phyloP scores from a whole-genome alignment of 164 flowering plant genomes.

The Sedum album region DNA sequence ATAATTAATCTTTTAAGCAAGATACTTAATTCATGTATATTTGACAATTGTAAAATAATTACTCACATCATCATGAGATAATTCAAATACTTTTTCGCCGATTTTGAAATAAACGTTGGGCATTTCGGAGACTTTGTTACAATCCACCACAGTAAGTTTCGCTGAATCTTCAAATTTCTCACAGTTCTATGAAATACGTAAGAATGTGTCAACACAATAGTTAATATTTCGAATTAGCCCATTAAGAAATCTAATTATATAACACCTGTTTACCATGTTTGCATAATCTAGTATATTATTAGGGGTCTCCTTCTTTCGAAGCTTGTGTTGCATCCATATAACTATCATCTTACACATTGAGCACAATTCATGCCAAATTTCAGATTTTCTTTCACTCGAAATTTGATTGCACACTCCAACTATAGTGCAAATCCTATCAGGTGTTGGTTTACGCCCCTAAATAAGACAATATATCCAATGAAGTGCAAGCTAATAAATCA shows the following conservation, averaged over 20 bases:
- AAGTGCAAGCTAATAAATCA: too few relatives aligned
- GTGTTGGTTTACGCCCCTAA: too few relatives aligned
- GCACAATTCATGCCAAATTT: constrained; percentile 42
- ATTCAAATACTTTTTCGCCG: constrained; percentile 59
- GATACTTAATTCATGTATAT: too few relatives aligned
- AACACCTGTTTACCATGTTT: constrained; percentile 38
- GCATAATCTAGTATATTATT: constrained; percentile 51
- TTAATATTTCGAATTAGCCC: too few relatives aligned
- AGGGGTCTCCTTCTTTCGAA: constrained; percentile 56
- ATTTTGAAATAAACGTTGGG: constrained; percentile 71
- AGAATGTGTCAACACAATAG: neutral
- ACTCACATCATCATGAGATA: constrained; percentile 12
- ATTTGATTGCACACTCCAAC: too few relatives aligned
- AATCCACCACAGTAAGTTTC: constrained; percentile 79
- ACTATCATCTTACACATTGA: constrained; percentile 85
- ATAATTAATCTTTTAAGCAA: too few relatives aligned
- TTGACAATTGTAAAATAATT: too few relatives aligned
- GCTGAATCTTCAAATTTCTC: constrained; percentile 66
- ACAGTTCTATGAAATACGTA: constrained; percentile 54
- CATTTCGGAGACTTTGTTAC: constrained; percentile 46
- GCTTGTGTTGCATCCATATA: constrained; percentile 82
- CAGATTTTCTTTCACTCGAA: constrained; percentile 18
- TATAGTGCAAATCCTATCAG: too few relatives aligned
- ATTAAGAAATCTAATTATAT: too few relatives aligned
- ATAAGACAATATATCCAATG: too few relatives aligned